Evolutionary conservation across 345 rosid species (phyloP).

Genomic region (Eucalyptus curtisii): DNA sequence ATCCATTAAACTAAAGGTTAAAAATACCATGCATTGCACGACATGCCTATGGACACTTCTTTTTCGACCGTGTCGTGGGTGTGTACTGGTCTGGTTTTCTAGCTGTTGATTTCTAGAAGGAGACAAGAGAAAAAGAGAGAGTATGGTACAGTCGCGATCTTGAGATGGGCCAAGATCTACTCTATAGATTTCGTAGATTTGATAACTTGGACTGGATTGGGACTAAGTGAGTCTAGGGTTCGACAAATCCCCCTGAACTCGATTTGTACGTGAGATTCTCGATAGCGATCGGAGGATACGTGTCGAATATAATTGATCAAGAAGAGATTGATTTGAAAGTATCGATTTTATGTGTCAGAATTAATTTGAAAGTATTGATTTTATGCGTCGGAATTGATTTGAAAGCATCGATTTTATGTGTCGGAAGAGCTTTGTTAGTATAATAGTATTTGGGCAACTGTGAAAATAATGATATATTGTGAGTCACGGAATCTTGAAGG

Average conservation of each 20-base stretch:
- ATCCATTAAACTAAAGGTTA: background rate
- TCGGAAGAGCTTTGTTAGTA: background rate
- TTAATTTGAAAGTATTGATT: background rate
- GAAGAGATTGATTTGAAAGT: background rate
- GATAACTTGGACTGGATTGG: background rate
- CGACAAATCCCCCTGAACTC: background rate
- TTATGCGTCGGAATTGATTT: background rate
- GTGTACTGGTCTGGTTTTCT: background rate
- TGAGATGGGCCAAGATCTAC: background rate
- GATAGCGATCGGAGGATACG: background rate
- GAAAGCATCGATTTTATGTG: background rate
- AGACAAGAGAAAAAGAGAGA: background rate
- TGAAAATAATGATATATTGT: background rate
- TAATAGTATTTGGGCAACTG: too few species aligned
- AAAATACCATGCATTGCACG: background rate
- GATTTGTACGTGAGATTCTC: background rate
- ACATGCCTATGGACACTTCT: background rate
- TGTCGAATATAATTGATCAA: background rate
- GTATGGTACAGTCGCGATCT: background rate
- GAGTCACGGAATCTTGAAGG: background rate
- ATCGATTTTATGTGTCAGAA: background rate
- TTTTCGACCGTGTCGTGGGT: background rate
- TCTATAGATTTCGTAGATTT: background rate
- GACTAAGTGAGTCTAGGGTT: background rate
- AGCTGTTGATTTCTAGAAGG: background rate